Evolutionary conservation across 2,329 filamentous ascomycete genomes (phyloP), one percentile per base, ranked within the genome.

Genomic region (Penicillium rolfsii): DNA sequence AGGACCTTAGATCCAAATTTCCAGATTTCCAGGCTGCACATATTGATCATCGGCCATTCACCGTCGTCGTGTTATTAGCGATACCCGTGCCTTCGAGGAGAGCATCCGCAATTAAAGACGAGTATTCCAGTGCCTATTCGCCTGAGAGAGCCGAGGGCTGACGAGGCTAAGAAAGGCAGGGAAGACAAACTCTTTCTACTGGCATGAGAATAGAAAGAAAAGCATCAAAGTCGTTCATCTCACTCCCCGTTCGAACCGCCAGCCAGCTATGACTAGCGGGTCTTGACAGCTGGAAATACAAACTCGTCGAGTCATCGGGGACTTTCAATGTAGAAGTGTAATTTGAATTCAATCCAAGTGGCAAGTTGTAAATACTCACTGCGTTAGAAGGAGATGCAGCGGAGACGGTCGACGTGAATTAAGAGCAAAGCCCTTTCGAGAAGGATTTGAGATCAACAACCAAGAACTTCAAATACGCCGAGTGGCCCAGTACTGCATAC

Each of bases 311-410:
- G 45, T 61, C 59, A 33, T 69, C 60, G 9, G 70, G 66, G 26
- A 71, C 53, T 53, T 69, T 71, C 22, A 71, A 50, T 11, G 69
- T 67, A 48, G 71, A 71, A 5, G 65, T 65, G 43, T 61, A 69
- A 35, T 67, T 64, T 2, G 61, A 57, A 14, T 56, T 59, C n/a
- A 30, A 55, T 16, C 58, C 38, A 2, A 67, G 50, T 11, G 67
- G 62, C 9, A 63, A 48, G 33, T 59, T 63, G 53, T 68, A 69
- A 14, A 65, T 59, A 58, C 60, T 63, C 7, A 52, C 81, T 14
- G 82, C 81, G 81, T 52, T 48, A 2, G 58, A 26, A 4, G n/a
- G 26, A 19, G 52, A 52, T 7, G 26, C 24, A 24, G 52, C 58
- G 26, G n/a, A 45, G 3, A 52, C 49, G 3, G 14, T 5, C 3